Evolutionary conservation across 2,329 filamentous ascomycete genomes (phyloP), one percentile per base, ranked within the genome.

Genomic region (Neonectria faginata): DNA sequence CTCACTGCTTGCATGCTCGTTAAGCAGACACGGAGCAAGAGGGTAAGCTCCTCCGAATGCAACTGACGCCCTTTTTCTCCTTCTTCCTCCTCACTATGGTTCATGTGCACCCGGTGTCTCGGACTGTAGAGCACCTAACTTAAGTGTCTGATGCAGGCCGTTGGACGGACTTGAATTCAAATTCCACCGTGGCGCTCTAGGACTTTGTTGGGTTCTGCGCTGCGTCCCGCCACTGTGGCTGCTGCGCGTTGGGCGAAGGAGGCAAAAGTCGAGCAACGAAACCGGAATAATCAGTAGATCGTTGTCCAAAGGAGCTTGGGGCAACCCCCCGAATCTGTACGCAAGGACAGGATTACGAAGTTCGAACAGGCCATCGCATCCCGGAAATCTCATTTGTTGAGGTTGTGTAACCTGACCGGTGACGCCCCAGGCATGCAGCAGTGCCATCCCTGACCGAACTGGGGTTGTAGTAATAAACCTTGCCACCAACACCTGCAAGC

Each of bases 401-500:
- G 60, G 69, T 47, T 56, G 70, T 72, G 66, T 50, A 57, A 72
- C 68, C 52, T 41, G 20, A 60, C 68, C 70, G 70, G 70, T 72
- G 60, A 70, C 55, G 39, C 25, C 31, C 36, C 11, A 36, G 45
- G 27, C 58, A 22, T 62, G 60, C 70, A 67, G 66, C 50, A 39
- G 67, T 70, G 56, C 25, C 36, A 66, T 67, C 39, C 31, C 20
- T 51, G 55, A n/a, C n/a, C 20, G 16, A 41, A 57, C 41, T 29
- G 29, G 56, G 62, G 51, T 25, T 25, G 25, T 25, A 25, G 50
- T 51, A 20, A 39, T 44, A 42, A 53, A 59, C 62, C 25, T 60
- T 59, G 51, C 51, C 52, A 48, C 41, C 50, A 31, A 57, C 50
- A 27, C 47, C 20, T 36, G 48, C 42, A 54, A 54, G 27, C 33